Evolutionary conservation across 371 early-diverging fungal species (phyloP).

Genomic region (Polyrhizophydium stewartii): DNA sequence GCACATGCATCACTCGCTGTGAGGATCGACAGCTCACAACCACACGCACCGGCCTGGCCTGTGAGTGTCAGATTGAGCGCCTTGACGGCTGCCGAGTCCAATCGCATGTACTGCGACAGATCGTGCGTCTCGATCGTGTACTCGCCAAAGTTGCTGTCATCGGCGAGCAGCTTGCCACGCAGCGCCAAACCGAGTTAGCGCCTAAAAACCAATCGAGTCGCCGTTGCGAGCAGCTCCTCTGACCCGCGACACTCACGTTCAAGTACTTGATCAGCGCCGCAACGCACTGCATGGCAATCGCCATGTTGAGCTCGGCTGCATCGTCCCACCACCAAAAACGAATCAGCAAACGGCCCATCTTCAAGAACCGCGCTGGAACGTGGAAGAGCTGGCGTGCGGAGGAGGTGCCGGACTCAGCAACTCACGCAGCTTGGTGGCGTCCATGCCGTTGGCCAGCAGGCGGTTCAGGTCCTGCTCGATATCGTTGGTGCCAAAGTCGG

Average conservation of each 20-base stretch:
- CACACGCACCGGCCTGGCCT: constrained; percentile 55
- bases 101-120: constrained; percentile 84
- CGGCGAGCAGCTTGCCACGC: constrained; percentile 66
- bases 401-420: not conserved
- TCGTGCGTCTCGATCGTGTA: constrained; percentile 69
- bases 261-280: constrained; percentile 79
- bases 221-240: no score
- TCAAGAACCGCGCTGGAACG: not conserved
- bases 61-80: constrained; percentile 85
- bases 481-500: constrained; percentile 64
- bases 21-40: not conserved
- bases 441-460: constrained; percentile 65
- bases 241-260: constrained; percentile 32
- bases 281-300: constrained; percentile 69
- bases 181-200: no score
- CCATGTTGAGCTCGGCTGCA: constrained; percentile 77
- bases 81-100: constrained; percentile 85
- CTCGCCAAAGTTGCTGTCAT: constrained; percentile 70
- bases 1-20: not conserved
- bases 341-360: no score
- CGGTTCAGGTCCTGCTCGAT: constrained; percentile 84
- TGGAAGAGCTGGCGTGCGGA: not conserved
- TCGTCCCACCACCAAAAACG: no score
- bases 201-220: no score
- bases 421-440: constrained; percentile 63